phyloP scores from a whole-genome alignment of 192 early-diverging fungal genomes.

The Phlyctochytrium planicorne region DNA sequence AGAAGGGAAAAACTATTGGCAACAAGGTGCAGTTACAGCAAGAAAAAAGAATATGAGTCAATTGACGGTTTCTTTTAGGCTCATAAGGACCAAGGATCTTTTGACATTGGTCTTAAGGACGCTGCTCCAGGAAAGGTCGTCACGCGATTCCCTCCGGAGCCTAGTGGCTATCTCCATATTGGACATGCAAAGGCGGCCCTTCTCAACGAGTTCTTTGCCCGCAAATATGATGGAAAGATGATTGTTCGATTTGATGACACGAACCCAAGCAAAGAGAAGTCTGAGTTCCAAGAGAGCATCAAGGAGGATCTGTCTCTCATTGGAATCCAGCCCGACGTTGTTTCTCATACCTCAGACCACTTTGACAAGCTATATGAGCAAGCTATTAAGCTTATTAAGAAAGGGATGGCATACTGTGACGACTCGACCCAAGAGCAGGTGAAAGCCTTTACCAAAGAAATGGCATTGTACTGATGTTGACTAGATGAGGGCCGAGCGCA shows the following conservation, averaged over 20 bases:
- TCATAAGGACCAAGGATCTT: conserved; percentile 80
- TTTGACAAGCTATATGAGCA: conserved; percentile 86
- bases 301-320: conserved; percentile 89
- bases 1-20: conserved; percentile 45
- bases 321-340: conserved; percentile 73
- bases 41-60: conserved; percentile 17
- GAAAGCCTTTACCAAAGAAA: conserved; percentile 1
- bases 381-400: conserved; percentile 80
- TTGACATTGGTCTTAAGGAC: conserved; percentile 85
- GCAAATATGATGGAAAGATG: conserved; percentile 84
- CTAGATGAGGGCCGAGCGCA: conserved; percentile 85
- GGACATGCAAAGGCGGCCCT: conserved; percentile 99
- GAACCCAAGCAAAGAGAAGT: conserved; percentile 95
- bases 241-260: conserved; percentile 98
- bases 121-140: conserved; percentile 86
- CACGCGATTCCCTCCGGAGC: conserved; percentile 98
- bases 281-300: conserved; percentile 94
- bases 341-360: conserved; percentile 90
- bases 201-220: conserved; percentile 96
- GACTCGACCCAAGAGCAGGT: conserved; percentile 77
- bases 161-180: conserved; percentile 97
- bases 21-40: conserved; percentile 35
- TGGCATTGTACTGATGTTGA: background rate
- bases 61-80: conserved; percentile 26
- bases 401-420: conserved; percentile 91